Evolutionary conservation across 305 asterid genomes (phyloP).

Genomic region (Striga hermonthica): DNA sequence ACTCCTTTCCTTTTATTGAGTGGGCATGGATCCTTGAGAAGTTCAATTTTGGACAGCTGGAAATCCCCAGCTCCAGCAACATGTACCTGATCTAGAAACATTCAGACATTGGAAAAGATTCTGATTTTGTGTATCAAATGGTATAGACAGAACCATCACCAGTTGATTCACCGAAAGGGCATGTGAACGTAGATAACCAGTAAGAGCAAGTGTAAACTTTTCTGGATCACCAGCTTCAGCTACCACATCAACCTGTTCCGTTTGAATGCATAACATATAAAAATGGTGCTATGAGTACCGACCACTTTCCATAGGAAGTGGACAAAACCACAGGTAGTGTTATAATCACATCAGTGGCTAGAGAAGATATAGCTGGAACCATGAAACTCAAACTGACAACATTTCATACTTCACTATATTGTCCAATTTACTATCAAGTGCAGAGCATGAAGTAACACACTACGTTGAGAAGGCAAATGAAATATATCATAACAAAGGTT

Average conservation of each 20-base stretch:
- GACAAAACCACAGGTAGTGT: no score
- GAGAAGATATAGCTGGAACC: no score
- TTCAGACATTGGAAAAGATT: constrained; percentile 33
- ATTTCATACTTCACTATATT: background rate
- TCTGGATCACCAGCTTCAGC: constrained; percentile 47
- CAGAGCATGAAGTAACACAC: background rate
- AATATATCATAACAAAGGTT: background rate
- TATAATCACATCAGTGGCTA: no score
- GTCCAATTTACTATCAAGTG: background rate
- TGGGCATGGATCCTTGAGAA: constrained; percentile 80
- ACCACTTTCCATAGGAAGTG: background rate
- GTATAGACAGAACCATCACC: constrained; percentile 51
- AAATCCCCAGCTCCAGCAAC: constrained; percentile 96
- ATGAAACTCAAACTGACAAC: no score
- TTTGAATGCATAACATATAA: constrained; percentile 26
- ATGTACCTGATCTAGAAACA: constrained; percentile 70
- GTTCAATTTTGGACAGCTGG: constrained; percentile 75
- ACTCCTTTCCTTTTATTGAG: constrained; percentile 60
- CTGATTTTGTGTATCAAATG: constrained; percentile 15
- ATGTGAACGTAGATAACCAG: constrained; percentile 79
- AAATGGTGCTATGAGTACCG: constrained; percentile 18
- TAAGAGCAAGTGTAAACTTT: constrained; percentile 66
- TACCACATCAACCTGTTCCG: constrained; percentile 57
- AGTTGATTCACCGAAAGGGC: constrained; percentile 81
- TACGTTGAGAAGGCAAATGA: constrained; percentile 1